Evolutionary conservation across 2,329 filamentous ascomycete genomes (phyloP).

Genomic region (Penicillium occitanis): DNA sequence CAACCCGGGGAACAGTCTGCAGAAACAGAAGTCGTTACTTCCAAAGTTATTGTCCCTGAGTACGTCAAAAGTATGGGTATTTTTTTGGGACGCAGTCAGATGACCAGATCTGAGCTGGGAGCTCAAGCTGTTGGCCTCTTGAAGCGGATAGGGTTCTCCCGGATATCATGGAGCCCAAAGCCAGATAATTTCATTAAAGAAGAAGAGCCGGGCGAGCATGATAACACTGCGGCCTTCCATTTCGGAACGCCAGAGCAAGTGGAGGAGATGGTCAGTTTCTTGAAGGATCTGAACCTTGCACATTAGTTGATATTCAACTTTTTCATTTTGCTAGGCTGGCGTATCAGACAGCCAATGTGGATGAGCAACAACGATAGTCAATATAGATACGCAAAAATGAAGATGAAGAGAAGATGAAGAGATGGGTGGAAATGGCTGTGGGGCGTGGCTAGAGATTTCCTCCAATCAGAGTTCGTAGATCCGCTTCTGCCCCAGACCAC

Average conservation of each 20-base stretch:
- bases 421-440: neutral
- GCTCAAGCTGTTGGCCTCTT: neutral
- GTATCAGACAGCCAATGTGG: neutral
- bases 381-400: neutral
- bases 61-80: constrained; percentile 12
- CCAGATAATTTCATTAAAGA: neutral
- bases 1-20: neutral
- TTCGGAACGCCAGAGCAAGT: constrained; percentile 7
- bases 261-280: neutral
- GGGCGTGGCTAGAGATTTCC: neutral
- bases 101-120: neutral
- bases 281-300: neutral
- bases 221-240: neutral
- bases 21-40: neutral
- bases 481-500: neutral
- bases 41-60: constrained; percentile 1
- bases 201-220: neutral
- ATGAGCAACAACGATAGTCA: neutral
- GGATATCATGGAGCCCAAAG: neutral
- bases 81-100: neutral
- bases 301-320: neutral
- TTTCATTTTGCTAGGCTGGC: neutral
- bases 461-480: neutral
- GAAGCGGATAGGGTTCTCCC: constrained; percentile 1
- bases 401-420: neutral